Percentiles rank a stretch among this genome's conserved stretches.
Conservation (phyloP, 2,329 filamentous ascomycete species). For the Aspergillus ibericus region DNA sequence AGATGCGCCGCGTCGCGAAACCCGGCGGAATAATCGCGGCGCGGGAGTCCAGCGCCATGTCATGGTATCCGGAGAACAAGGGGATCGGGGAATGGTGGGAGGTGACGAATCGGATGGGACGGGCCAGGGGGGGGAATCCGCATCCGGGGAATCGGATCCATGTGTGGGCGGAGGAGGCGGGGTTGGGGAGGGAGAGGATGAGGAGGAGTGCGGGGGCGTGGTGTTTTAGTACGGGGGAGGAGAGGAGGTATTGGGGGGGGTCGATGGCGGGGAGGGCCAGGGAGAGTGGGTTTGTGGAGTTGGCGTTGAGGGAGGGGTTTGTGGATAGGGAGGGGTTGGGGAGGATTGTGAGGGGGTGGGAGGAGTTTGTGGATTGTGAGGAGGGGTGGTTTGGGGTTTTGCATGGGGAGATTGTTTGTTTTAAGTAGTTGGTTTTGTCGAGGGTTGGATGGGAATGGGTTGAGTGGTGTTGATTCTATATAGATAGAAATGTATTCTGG, state of each 20-base stretch:
- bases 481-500: no score
- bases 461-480: no score
- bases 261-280: constrained; percentile 33
- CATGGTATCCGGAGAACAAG: constrained; percentile 34
- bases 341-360: constrained; percentile 35
- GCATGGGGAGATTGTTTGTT: constrained; percentile 42
- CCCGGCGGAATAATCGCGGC: constrained; percentile 54
- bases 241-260: constrained; percentile 38
- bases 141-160: constrained; percentile 32
- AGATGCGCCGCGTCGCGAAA: constrained; percentile 57
- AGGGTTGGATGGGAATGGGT: neutral
- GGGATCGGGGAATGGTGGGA: constrained; percentile 29
- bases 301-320: constrained; percentile 32
- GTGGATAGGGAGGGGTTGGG: constrained; percentile 33
- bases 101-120: constrained; percentile 21
- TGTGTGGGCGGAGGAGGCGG: constrained; percentile 38
- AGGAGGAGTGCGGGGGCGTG: constrained; percentile 34
- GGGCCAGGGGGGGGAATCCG: constrained; percentile 29
- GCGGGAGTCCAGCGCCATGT: constrained; percentile 41
- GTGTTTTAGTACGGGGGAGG: constrained; percentile 36
- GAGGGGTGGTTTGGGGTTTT: constrained; percentile 39
- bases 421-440: constrained; percentile 22
- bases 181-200: constrained; percentile 28
- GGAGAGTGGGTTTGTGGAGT: constrained; percentile 30
- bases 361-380: constrained; percentile 33